Conservation (phyloP, 1,139 yeast genomes). For the Ashbya aceris region DNA sequence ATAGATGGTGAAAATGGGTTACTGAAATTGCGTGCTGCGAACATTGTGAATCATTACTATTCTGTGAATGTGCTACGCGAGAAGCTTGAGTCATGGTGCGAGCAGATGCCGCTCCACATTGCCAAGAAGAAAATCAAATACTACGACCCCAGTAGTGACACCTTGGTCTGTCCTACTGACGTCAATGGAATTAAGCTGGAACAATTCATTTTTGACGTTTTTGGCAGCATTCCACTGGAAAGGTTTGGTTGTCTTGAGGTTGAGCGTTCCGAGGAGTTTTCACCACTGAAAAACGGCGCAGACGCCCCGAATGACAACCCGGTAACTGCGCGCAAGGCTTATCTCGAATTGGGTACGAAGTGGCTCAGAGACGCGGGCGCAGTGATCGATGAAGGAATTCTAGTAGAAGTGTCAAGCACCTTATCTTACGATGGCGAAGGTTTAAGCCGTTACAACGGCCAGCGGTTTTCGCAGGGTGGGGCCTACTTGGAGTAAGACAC, state of each 20-base stretch:
- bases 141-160: conserved; percentile 40
- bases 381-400: conserved; percentile 36
- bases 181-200: conserved; percentile 93
- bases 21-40: conserved; percentile 82
- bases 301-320: conserved; percentile 81
- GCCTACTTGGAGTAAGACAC: conserved; percentile 20
- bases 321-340: conserved; percentile 63
- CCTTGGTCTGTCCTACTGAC: conserved; percentile 47
- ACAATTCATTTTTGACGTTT: conserved; percentile 95
- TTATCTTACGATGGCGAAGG: conserved; percentile 85
- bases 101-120: conserved; percentile 78
- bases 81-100: conserved; percentile 63
- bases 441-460: conserved; percentile 49
- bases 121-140: conserved; percentile 83
- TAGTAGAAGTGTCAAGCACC: conserved; percentile 70
- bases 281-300: conserved; percentile 88
- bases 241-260: conserved; percentile 92
- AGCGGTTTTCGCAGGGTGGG: conserved; percentile 33
- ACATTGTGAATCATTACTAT: conserved; percentile 94
- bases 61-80: conserved; percentile 58
- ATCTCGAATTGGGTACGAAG: conserved; percentile 58
- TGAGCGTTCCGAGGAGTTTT: conserved; percentile 72
- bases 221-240: conserved; percentile 63
- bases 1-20: conserved; percentile 44
- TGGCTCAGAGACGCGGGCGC: conserved; percentile 76